phyloP scores from a whole-genome alignment of 2,329 filamentous ascomycete species.

The Aspergillus texensis region DNA sequence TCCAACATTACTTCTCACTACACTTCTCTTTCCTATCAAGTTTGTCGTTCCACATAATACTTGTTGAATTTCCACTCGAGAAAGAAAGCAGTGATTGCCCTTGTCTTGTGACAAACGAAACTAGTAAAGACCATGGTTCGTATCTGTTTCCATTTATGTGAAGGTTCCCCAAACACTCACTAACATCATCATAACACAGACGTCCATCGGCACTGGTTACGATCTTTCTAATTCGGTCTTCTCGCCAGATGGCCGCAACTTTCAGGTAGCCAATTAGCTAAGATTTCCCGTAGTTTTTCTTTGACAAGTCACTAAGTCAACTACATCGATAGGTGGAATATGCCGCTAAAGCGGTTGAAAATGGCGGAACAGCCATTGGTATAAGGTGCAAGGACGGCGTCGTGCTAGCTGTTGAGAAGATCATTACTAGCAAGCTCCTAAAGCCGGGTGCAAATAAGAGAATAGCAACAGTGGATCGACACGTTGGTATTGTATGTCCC shows the following conservation, averaged over 20 bases:
- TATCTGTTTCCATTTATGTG: constrained; percentile 15
- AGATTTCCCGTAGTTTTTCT: background rate
- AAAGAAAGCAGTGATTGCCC: background rate
- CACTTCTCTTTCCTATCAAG: background rate
- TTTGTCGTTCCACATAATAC: background rate
- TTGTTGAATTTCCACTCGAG: background rate
- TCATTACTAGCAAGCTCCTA: constrained; percentile 90
- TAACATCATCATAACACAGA: constrained; percentile 58
- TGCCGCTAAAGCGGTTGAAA: constrained; percentile 97
- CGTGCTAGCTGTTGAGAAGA: constrained; percentile 94
- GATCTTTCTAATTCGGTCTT: constrained; percentile 99
- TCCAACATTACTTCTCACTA: background rate
- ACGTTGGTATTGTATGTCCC: constrained; percentile 81
- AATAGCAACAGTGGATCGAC: constrained; percentile 91
- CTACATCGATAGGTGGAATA: constrained; percentile 72
- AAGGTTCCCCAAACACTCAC: constrained; percentile 18
- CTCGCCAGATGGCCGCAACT: constrained; percentile 97
- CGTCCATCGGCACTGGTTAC: constrained; percentile 99
- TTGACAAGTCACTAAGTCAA: constrained; percentile 16
- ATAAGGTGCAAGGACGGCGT: constrained; percentile 97
- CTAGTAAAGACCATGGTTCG: constrained; percentile 24
- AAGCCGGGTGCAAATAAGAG: constrained; percentile 96
- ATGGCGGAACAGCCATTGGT: constrained; percentile 92
- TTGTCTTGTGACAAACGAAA: background rate
- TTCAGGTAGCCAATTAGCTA: constrained; percentile 67